Evolutionary conservation across 2,329 filamentous ascomycete species (phyloP), one percentile per base, ranked within the genome.

Genomic region (Exophiala sp.): DNA sequence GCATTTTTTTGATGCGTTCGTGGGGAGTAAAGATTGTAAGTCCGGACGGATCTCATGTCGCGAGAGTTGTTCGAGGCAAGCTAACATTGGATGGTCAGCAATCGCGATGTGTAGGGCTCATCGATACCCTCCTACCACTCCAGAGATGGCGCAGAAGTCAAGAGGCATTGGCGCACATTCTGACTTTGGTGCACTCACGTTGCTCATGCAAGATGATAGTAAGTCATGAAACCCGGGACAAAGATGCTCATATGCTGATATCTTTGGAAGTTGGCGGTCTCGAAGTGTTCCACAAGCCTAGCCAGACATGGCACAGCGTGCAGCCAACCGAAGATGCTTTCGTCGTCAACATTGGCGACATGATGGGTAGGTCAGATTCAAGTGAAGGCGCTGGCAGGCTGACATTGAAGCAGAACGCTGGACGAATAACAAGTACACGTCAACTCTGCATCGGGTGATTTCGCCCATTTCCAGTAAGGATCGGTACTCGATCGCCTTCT

Each of bases 111-210:
- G 51, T 18, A 24, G 46, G 39, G 46, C 52, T 10, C 52, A 54
- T 35, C 52, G 40, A 7, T 50, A 54, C 34, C 46, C 52, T 33
- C 52, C 52, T 9, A 49, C 52, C 20, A 44, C 52, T 1, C 24
- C 32, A 2, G 52, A 50, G 62, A 34, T 20, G 14, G 57, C 74
- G 72, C 0, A 63, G 65, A 6, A 69, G 67, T 8, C 69, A 69
- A 1, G 65, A 63, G 9, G 58, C 62, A 4, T 61, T 66, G 21
- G 63, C 56, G 18, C 53, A 18, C 53, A 55, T 38, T 1, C 80
- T 82, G 57, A 79, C 77, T 0, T 80, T 82, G 60, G 82, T 81
- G 75, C 75, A 41, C 73, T 83, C 39, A 83, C 80, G 1, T 69
- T 82, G 34, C 73, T 83, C 8, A 69, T 81, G 2, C 79, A 82